phyloP scores from a whole-genome alignment of 2,329 filamentous ascomycete genomes.

The Penicillium polonicum region DNA sequence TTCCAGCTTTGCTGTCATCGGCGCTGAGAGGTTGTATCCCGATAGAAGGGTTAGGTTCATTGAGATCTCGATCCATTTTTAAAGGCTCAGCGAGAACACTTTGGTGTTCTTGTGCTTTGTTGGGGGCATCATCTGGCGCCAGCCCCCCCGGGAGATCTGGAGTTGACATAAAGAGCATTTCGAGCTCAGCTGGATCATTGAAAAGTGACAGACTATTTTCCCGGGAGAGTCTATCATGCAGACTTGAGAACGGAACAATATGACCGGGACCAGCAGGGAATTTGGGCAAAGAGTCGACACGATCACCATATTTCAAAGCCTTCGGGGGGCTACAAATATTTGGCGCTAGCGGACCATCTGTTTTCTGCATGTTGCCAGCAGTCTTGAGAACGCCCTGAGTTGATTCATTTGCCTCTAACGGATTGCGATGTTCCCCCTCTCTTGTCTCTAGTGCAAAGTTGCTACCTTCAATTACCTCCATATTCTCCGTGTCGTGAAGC shows the following conservation, averaged over 20 bases:
- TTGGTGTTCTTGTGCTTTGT: background rate
- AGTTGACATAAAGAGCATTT: conserved; percentile 28
- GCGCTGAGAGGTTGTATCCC: background rate
- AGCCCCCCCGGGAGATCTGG: background rate
- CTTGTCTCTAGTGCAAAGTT: background rate
- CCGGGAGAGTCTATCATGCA: conserved; percentile 26
- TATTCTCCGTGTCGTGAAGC: background rate
- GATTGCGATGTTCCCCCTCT: background rate
- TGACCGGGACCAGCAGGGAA: conserved; percentile 3
- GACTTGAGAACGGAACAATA: conserved; percentile 37
- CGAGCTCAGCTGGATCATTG: conserved; percentile 30
- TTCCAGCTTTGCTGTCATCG: background rate
- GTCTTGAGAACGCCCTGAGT: background rate
- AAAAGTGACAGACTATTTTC: conserved; percentile 15
- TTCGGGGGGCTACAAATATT: background rate
- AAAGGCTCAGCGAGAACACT: background rate
- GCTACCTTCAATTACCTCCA: background rate
- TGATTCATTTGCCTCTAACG: background rate
- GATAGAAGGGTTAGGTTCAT: background rate
- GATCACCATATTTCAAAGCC: background rate
- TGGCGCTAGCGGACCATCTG: background rate
- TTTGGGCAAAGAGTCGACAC: conserved; percentile 1
- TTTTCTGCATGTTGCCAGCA: background rate
- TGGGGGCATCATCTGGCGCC: background rate
- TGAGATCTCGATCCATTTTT: background rate